Base-by-base conservation (phyloP, 805 yeast species). In the Suhomyces sp. region DNA sequence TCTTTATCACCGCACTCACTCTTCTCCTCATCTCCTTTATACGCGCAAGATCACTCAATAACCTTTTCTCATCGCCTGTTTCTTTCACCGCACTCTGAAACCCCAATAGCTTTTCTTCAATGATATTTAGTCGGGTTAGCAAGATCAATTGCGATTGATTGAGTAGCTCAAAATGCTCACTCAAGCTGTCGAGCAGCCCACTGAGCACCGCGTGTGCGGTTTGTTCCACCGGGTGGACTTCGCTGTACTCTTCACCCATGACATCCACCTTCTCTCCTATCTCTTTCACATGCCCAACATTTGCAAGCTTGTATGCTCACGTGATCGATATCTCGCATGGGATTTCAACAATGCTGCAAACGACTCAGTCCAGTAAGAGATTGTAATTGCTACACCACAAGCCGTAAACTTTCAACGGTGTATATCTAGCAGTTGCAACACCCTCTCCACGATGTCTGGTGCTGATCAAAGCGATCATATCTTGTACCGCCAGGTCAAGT, bases 211-310 rank as follows among this genome's bases (percentile, higher is more conserved):
- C 68, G 55, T 84, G 88, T 0, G 84, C 86, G 2, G 83, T 76
- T 27, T 83, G 69, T 55, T 84, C 88, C 44, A 84, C 75, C 0
- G 87, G 86, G 60, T 84, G 87, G 13, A 83, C 70, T 29, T 78
- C 77, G 33, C 24, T 47, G 33, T 47, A 47, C 12, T 46, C 27
- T 13, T 29, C 36, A 10, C 42, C 42, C 42, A 38, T 38, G 42
- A 5, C 23, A 19, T n/a, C 22, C 42, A 10, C 42, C 15, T 5
- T 10, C n/a, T 38, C 24, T 33, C 17, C 3, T 33, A 9, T 13
- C 17, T 33, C 36, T 38, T 38, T 38, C 42, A 38, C 42, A 38
- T 38, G 42, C 42, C 42, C 42, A 38, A 38, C 42, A 38, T 19
- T 19, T 33, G 36, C 3, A 8, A 33, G 36, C 24, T 7, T n/a